phyloP scores from a whole-genome alignment of 345 rosid species.

The Anacardium occidentale region DNA sequence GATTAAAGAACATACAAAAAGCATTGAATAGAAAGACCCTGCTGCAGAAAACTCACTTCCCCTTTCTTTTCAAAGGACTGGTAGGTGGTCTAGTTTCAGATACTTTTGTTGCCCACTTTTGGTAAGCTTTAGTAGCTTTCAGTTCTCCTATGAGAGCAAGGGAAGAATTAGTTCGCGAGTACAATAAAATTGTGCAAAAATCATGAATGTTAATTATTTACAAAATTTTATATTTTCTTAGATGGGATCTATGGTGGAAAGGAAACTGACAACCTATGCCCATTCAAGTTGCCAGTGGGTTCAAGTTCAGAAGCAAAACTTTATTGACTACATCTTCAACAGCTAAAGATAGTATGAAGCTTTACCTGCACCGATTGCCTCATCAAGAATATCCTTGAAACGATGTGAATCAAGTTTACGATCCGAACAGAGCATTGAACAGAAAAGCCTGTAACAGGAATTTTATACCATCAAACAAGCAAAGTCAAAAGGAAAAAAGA shows the following conservation, averaged over 20 bases:
- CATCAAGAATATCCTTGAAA: constrained; percentile 72
- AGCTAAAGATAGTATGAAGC: neutral
- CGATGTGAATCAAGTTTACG: constrained; percentile 89
- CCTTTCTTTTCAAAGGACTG: constrained; percentile 49
- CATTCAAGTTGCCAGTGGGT: neutral
- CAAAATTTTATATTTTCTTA: neutral
- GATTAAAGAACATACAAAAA: neutral
- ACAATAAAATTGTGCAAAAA: neutral
- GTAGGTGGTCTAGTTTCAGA: constrained; percentile 71
- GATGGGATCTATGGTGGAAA: neutral
- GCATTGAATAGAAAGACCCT: neutral
- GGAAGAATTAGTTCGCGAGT: neutral
- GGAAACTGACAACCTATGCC: neutral
- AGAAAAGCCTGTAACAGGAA: constrained; percentile 59
- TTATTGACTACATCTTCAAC: neutral
- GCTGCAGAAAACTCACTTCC: constrained; percentile 48
- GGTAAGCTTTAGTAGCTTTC: constrained; percentile 68
- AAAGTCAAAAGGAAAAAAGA: neutral
- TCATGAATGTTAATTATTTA: neutral
- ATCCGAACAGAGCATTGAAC: constrained; percentile 91
- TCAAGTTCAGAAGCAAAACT: neutral
- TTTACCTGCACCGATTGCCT: constrained; percentile 67
- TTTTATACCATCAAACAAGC: constrained; percentile 2
- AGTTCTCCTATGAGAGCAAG: constrained; percentile 50
- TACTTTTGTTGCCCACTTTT: constrained; percentile 76